Conservation (phyloP, 306 rosid species). For the Abrus pulchellus region DNA sequence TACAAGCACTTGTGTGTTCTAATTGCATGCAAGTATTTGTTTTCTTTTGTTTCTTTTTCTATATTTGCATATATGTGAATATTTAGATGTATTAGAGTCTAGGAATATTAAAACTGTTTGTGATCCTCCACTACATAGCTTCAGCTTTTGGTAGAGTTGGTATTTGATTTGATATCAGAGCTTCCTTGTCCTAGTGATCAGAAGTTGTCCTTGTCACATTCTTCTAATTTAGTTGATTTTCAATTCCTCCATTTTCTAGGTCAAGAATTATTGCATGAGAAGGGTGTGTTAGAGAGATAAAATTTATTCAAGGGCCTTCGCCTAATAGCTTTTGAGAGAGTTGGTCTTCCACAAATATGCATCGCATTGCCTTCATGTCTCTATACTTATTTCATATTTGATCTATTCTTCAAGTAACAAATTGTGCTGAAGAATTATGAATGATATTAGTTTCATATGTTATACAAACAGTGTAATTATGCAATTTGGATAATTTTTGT, state of each 20-base stretch:
- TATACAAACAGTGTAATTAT: neutral
- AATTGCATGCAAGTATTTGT: neutral
- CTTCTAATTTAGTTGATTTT: too few relatives aligned
- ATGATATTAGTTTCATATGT: conserved; percentile 22
- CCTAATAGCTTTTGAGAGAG: neutral
- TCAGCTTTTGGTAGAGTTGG: neutral
- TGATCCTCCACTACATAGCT: neutral
- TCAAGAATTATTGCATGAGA: neutral
- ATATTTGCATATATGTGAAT: neutral
- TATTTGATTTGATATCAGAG: neutral
- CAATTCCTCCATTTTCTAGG: neutral
- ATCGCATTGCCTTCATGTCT: neutral
- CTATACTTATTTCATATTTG: conserved; percentile 8
- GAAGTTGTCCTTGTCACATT: too few relatives aligned
- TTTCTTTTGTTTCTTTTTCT: neutral
- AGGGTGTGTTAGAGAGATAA: neutral
- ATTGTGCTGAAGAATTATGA: neutral
- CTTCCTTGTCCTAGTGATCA: neutral
- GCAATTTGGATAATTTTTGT: conserved; percentile 3
- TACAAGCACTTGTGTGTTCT: neutral
- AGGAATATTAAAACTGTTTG: neutral
- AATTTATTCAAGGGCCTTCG: neutral
- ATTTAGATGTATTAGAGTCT: neutral
- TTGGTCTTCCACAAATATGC: neutral
- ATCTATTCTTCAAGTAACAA: conserved; percentile 1